Conservation (phyloP, 768 basidiomycete genomes). For the Boletus fagicola region DNA sequence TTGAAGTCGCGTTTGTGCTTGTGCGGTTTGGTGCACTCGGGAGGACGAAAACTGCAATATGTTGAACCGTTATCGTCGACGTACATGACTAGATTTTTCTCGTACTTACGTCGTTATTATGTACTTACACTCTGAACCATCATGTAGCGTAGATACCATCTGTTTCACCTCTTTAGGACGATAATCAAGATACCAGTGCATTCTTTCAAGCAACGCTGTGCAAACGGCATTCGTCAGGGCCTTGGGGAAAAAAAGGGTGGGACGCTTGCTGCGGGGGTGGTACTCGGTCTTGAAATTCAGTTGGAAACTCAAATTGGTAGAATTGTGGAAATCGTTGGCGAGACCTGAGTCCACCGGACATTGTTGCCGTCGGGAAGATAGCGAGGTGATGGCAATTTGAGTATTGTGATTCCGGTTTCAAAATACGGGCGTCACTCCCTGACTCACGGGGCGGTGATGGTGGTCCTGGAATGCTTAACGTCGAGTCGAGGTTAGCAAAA, state of each 20-base stretch:
- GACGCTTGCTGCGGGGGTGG: conserved; percentile 21
- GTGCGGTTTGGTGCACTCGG: background rate
- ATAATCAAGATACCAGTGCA: too few species aligned
- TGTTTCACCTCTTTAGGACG: background rate
- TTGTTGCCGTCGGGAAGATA: too few species aligned
- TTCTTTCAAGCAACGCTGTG: too few species aligned
- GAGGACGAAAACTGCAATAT: background rate
- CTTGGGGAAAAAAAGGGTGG: conserved; percentile 1
- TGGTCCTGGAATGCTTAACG: too few species aligned
- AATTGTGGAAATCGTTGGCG: background rate
- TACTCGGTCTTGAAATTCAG: conserved; percentile 26
- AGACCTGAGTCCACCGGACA: too few species aligned
- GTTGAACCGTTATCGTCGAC: background rate
- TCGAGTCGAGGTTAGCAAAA: too few species aligned
- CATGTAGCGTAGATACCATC: conserved; percentile 2
- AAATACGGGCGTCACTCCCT: too few species aligned
- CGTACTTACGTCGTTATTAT: background rate
- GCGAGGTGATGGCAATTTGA: too few species aligned
- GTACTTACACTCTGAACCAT: background rate
- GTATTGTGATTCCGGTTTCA: too few species aligned
- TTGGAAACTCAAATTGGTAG: too few species aligned
- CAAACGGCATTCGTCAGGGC: background rate
- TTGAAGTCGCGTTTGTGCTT: background rate
- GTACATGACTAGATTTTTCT: background rate
- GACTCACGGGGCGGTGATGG: too few species aligned